phyloP scores from a whole-genome alignment of 768 basidiomycete genomes.

The Pleurotus giganteus region DNA sequence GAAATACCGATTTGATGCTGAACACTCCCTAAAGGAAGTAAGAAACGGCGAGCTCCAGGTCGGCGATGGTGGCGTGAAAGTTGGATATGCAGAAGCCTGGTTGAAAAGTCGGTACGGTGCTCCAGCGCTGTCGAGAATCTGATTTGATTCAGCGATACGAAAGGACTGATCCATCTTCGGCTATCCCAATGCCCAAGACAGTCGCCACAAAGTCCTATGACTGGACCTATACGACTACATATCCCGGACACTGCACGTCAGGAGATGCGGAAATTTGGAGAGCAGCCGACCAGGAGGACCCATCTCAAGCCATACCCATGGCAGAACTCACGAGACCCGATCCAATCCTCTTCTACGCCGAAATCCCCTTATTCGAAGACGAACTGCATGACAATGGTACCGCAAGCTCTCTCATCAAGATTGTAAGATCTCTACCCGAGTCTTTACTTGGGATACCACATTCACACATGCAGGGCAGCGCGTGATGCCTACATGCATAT shows the following conservation, averaged over 20 bases:
- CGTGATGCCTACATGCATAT: slow-evolving; percentile 95
- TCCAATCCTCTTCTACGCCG: slow-evolving; percentile 97
- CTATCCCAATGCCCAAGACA: slow-evolving; percentile 66
- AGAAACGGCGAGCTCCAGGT: slow-evolving; percentile 71
- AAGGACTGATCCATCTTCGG: slow-evolving; percentile 68
- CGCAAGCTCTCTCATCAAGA: slow-evolving; percentile 78
- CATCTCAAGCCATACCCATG: slow-evolving; percentile 72
- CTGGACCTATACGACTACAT: slow-evolving; percentile 96
- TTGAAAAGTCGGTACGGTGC: slow-evolving; percentile 73
- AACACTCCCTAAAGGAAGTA: slow-evolving; percentile 68
- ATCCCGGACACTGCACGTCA: slow-evolving; percentile 56
- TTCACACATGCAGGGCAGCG: slow-evolving; percentile 50
- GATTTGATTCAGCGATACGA: slow-evolving; percentile 16
- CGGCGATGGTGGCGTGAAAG: slow-evolving; percentile 91
- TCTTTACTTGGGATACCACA: neutral
- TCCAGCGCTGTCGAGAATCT: slow-evolving; percentile 5
- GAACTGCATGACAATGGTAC: slow-evolving; percentile 97
- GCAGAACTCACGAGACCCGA: slow-evolving; percentile 84
- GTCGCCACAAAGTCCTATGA: slow-evolving; percentile 86
- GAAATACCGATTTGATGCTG: slow-evolving; percentile 63
- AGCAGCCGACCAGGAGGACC: slow-evolving; percentile 54
- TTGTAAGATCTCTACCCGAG: slow-evolving; percentile 54
- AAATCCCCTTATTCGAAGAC: slow-evolving; percentile 92
- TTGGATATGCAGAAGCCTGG: slow-evolving; percentile 95
- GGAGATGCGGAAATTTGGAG: slow-evolving; percentile 38